Evolutionary conservation across 495 filamentous ascomycete genomes (phyloP).

Genomic region (Staphylotrichum longicolle): DNA sequence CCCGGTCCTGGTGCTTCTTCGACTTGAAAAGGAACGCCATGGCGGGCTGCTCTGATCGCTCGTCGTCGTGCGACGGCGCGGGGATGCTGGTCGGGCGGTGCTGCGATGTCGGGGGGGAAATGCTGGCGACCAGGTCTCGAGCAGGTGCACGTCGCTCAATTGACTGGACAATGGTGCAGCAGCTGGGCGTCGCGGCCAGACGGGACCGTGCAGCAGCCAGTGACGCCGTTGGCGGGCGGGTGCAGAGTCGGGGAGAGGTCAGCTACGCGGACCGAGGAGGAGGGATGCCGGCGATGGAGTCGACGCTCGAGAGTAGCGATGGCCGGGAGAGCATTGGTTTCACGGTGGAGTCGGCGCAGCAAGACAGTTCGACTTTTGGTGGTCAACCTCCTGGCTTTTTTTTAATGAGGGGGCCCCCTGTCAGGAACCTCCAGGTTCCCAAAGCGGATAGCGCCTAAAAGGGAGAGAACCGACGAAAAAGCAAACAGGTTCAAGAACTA

Average conservation of each 20-base stretch:
- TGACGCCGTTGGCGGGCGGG: slow-evolving; percentile 18
- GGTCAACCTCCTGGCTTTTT: slow-evolving; percentile 38
- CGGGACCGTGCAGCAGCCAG: slow-evolving; percentile 20
- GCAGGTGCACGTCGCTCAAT: slow-evolving; percentile 9
- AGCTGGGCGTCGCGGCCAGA: slow-evolving; percentile 14
- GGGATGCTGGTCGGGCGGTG: background rate
- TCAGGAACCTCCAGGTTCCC: slow-evolving; percentile 23
- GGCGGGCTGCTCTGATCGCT: slow-evolving; percentile 26
- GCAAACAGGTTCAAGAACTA: slow-evolving; percentile 1
- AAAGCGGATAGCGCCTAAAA: slow-evolving; percentile 18
- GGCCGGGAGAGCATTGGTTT: slow-evolving; percentile 42
- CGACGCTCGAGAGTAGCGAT: slow-evolving; percentile 36
- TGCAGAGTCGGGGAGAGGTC: slow-evolving; percentile 8
- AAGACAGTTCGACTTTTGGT: slow-evolving; percentile 30
- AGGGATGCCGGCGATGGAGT: slow-evolving; percentile 29
- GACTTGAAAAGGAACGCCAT: slow-evolving; percentile 76
- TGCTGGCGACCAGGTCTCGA: background rate
- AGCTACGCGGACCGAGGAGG: slow-evolving; percentile 14
- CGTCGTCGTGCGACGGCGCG: slow-evolving; percentile 12
- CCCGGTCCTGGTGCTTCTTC: slow-evolving; percentile 60
- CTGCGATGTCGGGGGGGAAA: slow-evolving; percentile 2
- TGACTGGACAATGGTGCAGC: slow-evolving; percentile 19
- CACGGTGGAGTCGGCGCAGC: slow-evolving; percentile 32
- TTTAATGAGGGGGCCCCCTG: slow-evolving; percentile 30
- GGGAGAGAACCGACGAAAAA: background rate